phyloP scores from a whole-genome alignment of 208 protist genomes.

The Trypanosoma conorhini region DNA sequence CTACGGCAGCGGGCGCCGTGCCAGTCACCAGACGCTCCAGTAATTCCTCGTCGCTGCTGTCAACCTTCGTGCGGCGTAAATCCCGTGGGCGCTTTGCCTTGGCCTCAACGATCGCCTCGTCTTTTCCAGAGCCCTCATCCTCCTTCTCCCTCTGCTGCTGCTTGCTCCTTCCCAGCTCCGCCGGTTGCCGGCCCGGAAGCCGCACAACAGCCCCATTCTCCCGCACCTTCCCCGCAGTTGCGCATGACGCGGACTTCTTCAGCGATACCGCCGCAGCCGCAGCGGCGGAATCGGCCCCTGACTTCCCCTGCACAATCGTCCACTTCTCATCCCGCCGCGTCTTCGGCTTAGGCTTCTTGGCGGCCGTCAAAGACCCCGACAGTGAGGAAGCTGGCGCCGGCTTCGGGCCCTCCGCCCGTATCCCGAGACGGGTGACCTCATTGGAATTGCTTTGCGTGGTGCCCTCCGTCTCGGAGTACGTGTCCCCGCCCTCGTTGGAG shows the following conservation, averaged over 20 bases:
- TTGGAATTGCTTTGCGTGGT: background rate
- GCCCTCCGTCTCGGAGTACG: background rate
- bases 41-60: conserved; percentile 23
- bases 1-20: background rate
- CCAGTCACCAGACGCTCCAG: conserved; percentile 19
- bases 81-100: conserved; percentile 25
- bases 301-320: conserved; percentile 29
- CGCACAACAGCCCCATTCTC: conserved; percentile 15
- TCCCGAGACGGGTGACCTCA: background rate
- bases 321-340: conserved; percentile 27
- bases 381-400: background rate
- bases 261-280: background rate
- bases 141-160: conserved; percentile 13
- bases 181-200: conserved; percentile 2
- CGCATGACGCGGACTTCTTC: conserved; percentile 7
- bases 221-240: conserved; percentile 5
- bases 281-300: background rate
- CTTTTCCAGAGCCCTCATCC: background rate
- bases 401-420: background rate
- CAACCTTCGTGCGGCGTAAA: background rate
- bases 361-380: background rate
- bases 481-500: background rate
- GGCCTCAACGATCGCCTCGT: conserved; percentile 20
- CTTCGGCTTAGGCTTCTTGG: conserved; percentile 18
- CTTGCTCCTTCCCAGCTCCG: conserved; percentile 10